Percentiles rank a stretch among this genome's conserved stretches.
Conservation (phyloP, 768 basidiomycete species). For the Nidularia pulvinata region DNA sequence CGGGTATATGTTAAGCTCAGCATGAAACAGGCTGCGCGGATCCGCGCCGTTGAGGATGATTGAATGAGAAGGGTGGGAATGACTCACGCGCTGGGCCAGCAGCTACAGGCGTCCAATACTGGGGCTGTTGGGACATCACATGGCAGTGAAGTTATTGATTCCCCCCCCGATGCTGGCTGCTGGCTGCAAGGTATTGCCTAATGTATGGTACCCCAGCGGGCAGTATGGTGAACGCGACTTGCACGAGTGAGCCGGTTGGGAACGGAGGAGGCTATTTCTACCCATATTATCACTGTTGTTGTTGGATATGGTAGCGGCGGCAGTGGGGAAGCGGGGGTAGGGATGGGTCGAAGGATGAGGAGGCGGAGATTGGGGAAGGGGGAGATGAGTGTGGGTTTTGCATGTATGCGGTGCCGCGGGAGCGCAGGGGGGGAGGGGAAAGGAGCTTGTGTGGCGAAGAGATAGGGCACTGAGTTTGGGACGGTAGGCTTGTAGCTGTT, state of each 20-base stretch:
- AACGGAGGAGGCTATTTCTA: conserved; percentile 30
- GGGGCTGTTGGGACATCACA: neutral
- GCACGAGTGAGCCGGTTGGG: conserved; percentile 41
- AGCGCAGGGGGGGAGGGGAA: neutral
- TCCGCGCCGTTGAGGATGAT: neutral
- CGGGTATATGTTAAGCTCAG: neutral
- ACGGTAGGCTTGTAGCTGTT: neutral
- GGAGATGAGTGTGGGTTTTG: neutral
- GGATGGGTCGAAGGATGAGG: neutral
- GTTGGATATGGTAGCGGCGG: conserved; percentile 26
- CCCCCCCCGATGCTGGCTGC: too few species aligned
- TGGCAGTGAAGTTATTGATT: conserved; percentile 1
- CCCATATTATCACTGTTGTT: conserved; percentile 10
- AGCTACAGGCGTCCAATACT: neutral
- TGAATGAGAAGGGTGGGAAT: neutral
- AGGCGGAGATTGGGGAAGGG: neutral
- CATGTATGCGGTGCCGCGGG: conserved; percentile 6
- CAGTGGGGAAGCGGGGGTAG: conserved; percentile 7
- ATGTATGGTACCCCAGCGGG: conserved; percentile 4
- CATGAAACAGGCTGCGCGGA: neutral
- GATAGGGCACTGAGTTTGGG: neutral
- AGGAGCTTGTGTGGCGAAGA: neutral
- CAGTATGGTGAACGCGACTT: conserved; percentile 36
- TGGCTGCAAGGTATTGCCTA: too few species aligned
- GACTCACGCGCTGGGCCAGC: neutral